phyloP scores from a whole-genome alignment of 352 stramenopile species.

The Blastocystis hominis region DNA sequence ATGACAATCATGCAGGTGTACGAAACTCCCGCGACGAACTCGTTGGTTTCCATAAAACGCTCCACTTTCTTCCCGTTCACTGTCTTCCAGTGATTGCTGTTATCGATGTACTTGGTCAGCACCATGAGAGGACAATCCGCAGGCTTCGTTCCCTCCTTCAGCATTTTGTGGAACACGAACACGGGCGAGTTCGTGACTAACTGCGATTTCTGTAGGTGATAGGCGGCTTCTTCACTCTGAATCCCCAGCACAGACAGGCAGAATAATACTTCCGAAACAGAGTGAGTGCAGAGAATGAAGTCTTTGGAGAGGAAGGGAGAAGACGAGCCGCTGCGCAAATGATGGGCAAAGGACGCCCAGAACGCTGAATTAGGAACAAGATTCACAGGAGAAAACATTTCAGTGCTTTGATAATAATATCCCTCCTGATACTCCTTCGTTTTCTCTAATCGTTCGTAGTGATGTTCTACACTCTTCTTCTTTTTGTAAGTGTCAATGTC shows the following conservation, averaged over 20 bases:
- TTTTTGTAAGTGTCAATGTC: slow-evolving; percentile 54
- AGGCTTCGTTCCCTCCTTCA: slow-evolving; percentile 61
- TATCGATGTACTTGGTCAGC: slow-evolving; percentile 64
- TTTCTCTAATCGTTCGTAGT: slow-evolving; percentile 52
- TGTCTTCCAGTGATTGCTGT: slow-evolving; percentile 31
- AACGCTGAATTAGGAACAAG: slow-evolving; percentile 61
- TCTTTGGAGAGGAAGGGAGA: slow-evolving; percentile 66
- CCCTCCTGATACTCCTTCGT: slow-evolving; percentile 53
- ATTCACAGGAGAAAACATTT: not conserved
- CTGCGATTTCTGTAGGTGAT: not conserved
- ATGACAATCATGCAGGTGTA: slow-evolving; percentile 66
- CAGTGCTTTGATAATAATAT: slow-evolving; percentile 55
- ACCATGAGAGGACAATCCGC: slow-evolving; percentile 62
- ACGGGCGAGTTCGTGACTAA: slow-evolving; percentile 60
- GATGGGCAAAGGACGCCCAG: slow-evolving; percentile 67
- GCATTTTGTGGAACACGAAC: slow-evolving; percentile 64
- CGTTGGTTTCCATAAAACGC: slow-evolving; percentile 56
- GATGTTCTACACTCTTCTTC: slow-evolving; percentile 59
- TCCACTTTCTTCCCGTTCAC: slow-evolving; percentile 27
- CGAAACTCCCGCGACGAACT: slow-evolving; percentile 65
- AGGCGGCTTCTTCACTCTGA: not conserved
- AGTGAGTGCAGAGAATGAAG: slow-evolving; percentile 65
- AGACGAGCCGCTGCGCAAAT: slow-evolving; percentile 57
- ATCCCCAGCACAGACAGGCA: slow-evolving; percentile 67
- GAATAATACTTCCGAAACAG: slow-evolving; percentile 66